Conservation (phyloP, 1,284 basidiomycete species). For the Exsudoporus floridanus region DNA sequence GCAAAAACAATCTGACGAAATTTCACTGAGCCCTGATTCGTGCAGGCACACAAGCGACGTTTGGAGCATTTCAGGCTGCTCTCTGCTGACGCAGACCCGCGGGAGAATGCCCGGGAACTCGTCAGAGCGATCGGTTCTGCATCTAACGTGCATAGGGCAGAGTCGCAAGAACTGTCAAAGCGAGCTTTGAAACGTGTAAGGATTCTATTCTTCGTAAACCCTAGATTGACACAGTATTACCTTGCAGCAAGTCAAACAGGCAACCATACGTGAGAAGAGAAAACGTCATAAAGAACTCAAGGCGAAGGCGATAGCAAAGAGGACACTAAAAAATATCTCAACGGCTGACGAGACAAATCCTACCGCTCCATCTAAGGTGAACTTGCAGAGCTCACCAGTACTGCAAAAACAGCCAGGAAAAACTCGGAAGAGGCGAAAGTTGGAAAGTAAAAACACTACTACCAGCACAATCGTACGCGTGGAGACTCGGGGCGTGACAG, state of each 20-base stretch:
- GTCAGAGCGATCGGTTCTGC: slow-evolving; percentile 35
- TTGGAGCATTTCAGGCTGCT: slow-evolving; percentile 50
- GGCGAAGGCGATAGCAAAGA: slow-evolving; percentile 31
- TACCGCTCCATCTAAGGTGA: background rate
- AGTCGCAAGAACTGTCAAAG: slow-evolving; percentile 42
- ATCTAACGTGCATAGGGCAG: background rate
- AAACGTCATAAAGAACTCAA: slow-evolving; percentile 38
- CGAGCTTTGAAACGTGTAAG: slow-evolving; percentile 57
- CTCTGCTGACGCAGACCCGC: slow-evolving; percentile 38
- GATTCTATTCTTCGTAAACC: background rate
- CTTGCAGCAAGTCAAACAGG: slow-evolving; percentile 44
- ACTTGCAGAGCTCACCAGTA: background rate
- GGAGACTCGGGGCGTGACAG: background rate
- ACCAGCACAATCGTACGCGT: background rate
- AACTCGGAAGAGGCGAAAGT: slow-evolving; percentile 18
- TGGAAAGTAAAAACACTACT: slow-evolving; percentile 1
- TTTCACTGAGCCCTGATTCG: slow-evolving; percentile 18
- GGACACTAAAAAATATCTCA: slow-evolving; percentile 7
- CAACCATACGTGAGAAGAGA: slow-evolving; percentile 41
- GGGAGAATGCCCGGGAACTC: slow-evolving; percentile 50
- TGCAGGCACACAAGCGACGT: slow-evolving; percentile 61
- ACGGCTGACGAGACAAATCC: background rate
- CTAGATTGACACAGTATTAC: background rate
- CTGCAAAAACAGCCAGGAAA: slow-evolving; percentile 3
- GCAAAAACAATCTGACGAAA: background rate